These are phyloP conservation scores for Viridothelium virens DNA, from an alignment of 495 filamentous ascomycete species.

Conservation along the genomic window DNA sequence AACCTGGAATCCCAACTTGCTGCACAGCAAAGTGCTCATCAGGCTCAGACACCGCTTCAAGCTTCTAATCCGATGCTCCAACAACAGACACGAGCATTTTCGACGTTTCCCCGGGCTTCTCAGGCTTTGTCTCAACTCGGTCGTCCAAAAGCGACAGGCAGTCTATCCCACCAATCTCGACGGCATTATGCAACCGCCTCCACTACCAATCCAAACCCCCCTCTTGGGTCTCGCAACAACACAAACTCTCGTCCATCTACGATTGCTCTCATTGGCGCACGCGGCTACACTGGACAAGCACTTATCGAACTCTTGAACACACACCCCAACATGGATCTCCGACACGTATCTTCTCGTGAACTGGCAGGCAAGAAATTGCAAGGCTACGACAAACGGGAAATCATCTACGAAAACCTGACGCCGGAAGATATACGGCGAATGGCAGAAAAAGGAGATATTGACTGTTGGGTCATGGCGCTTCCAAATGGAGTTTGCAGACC, in stretches of 20 bases:
- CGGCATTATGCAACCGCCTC: constrained; percentile 53
- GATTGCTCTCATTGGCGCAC: constrained; percentile 87
- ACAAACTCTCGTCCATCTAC: constrained; percentile 73
- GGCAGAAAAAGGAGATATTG: constrained; percentile 84
- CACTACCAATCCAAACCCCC: constrained; percentile 89
- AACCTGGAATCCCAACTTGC: constrained; percentile 78
- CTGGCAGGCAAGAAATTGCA: constrained; percentile 82
- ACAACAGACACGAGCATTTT: constrained; percentile 14
- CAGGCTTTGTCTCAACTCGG: not conserved
- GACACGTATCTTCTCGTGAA: constrained; percentile 91
- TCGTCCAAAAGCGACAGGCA: constrained; percentile 18
- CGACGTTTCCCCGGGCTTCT: not conserved
- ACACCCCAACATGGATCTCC: constrained; percentile 90
- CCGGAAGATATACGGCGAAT: constrained; percentile 85
- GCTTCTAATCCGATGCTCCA: not conserved
- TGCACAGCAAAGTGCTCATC: constrained; percentile 36
- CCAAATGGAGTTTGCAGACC: constrained; percentile 97
- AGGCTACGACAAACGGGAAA: constrained; percentile 87
- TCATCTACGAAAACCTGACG: constrained; percentile 85
- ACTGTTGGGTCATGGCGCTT: constrained; percentile 98
- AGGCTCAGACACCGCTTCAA: constrained; percentile 17
- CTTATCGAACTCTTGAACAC: constrained; percentile 81
- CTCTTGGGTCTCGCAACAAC: constrained; percentile 86
- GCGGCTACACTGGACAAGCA: constrained; percentile 92
- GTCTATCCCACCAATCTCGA: constrained; percentile 20